Evolutionary conservation across 164 flowering plant genomes (phyloP).

Genomic region (Vitis labrusca): DNA sequence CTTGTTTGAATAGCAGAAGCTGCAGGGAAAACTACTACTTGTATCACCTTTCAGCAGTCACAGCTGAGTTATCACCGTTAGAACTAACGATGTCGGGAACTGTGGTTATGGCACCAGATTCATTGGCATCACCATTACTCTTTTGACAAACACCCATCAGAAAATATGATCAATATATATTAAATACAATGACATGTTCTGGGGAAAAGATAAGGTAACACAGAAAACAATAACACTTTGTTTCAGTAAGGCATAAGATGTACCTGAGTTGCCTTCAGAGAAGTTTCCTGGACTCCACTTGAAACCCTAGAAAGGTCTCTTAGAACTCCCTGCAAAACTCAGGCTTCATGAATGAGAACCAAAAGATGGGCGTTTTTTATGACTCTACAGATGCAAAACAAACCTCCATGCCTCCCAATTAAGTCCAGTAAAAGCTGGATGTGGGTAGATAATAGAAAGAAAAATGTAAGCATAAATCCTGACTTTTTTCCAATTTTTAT

Average conservation of each 20-base stretch:
- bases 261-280: conserved; percentile 31
- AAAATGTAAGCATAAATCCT: too few relatives aligned
- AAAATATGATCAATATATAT: not conserved
- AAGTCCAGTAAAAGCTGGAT: too few relatives aligned
- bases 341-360: not conserved
- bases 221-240: not conserved
- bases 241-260: not conserved
- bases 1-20: not conserved
- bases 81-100: conserved; percentile 3
- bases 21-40: conserved; percentile 1
- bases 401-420: too few relatives aligned
- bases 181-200: too few relatives aligned
- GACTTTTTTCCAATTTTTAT: too few relatives aligned
- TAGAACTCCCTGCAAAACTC: conserved; percentile 39
- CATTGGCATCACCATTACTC: conserved; percentile 27
- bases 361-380: not conserved
- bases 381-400: too few relatives aligned
- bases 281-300: conserved; percentile 16
- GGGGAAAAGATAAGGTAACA: not conserved
- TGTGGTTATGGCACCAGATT: conserved; percentile 9
- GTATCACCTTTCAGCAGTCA: conserved; percentile 13
- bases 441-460: too few relatives aligned
- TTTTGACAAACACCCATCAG: conserved; percentile 9
- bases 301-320: conserved; percentile 44
- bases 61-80: conserved; percentile 16